These are phyloP conservation scores for Eucalyptus decipiens DNA, from an alignment of 345 rosid genomes.

Conservation along the genomic window DNA sequence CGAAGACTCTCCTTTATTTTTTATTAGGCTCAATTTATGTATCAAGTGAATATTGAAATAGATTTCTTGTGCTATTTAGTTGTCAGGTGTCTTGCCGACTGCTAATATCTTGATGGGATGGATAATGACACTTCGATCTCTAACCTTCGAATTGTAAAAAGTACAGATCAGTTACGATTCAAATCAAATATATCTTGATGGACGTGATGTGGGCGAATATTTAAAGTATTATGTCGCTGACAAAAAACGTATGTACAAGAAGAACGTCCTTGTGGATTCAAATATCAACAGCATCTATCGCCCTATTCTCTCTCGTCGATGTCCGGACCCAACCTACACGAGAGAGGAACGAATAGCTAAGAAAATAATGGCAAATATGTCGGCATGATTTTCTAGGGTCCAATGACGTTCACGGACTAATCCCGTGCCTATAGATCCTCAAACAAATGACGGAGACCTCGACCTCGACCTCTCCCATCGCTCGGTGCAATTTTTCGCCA, in stretches of 20 bases:
- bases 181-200: not conserved
- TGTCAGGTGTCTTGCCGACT: rapidly evolving
- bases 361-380: not conserved
- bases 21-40: not conserved
- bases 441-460: not conserved
- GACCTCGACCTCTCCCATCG: not conserved
- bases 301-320: not conserved
- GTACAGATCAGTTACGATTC: rapidly evolving
- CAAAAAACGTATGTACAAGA: not conserved
- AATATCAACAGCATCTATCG: not conserved
- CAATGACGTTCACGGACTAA: not conserved
- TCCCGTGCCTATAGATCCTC: not conserved
- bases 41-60: not conserved
- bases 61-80: not conserved
- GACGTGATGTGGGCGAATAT: rapidly evolving
- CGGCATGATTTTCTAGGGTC: not conserved
- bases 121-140: not conserved
- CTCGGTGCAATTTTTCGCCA: not conserved
- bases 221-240: not conserved
- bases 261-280: not conserved
- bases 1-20: rapidly evolving
- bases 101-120: not conserved
- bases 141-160: rapidly evolving
- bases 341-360: not conserved
- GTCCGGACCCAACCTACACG: not conserved